Percentiles rank a stretch among this genome's conserved stretches.
phyloP scores from a whole-genome alignment of 257 asterid genomes.

The Nicotiana obtusifolia region DNA sequence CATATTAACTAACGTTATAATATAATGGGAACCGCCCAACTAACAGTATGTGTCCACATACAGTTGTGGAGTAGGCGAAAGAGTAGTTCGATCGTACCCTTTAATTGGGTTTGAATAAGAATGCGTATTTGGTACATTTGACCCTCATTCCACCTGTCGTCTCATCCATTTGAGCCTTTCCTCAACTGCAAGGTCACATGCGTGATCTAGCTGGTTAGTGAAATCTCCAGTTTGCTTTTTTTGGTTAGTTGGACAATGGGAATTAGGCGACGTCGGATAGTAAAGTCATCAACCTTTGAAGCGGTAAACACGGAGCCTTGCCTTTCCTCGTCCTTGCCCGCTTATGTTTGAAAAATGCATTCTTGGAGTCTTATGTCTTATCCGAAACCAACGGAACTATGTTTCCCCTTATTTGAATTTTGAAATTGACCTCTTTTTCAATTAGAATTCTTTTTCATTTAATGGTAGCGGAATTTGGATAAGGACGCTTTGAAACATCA shows the following conservation, averaged over 20 bases:
- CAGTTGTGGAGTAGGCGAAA: not conserved
- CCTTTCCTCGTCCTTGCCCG: conserved; percentile 6
- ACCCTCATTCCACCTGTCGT: conserved; percentile 24
- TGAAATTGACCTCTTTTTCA: no score
- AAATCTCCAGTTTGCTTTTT: not conserved
- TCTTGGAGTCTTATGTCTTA: conserved; percentile 5
- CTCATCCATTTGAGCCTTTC: not conserved
- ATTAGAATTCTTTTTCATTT: no score
- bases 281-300: conserved; percentile 1
- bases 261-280: not conserved
- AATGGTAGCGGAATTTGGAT: not conserved
- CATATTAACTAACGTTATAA: conserved; percentile 14
- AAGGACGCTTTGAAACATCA: not conserved
- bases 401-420: not conserved
- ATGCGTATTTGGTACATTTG: conserved; percentile 7
- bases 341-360: conserved; percentile 15
- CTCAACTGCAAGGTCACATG: conserved; percentile 18
- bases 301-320: conserved; percentile 44
- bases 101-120: not conserved
- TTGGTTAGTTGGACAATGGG: conserved; percentile 16
- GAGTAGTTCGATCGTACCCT: not conserved
- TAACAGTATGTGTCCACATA: conserved; percentile 7
- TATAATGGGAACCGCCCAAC: conserved; percentile 16
- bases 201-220: conserved; percentile 4
- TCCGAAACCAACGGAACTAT: conserved; percentile 29